Evolutionary conservation across 2,329 filamentous ascomycete species (phyloP).

Genomic region (Leptographium flavum): DNA sequence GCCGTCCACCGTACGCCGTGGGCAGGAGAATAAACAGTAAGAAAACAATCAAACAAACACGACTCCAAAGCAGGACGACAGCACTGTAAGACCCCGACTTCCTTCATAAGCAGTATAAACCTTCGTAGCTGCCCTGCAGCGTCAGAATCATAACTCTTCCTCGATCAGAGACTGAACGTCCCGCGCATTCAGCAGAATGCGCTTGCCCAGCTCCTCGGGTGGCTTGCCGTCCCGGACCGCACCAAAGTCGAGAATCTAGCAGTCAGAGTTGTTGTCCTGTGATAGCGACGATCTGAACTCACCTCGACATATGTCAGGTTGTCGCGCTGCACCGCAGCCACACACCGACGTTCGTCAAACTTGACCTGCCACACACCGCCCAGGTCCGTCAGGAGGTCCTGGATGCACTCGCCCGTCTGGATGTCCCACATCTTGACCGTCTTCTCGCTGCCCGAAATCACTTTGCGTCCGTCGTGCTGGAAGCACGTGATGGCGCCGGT

Average conservation of each 20-base stretch:
- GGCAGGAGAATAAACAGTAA: neutral
- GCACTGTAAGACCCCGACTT: neutral
- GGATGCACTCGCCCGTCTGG: slow-evolving; percentile 76
- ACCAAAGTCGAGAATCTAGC: slow-evolving; percentile 93
- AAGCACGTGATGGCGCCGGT: slow-evolving; percentile 98
- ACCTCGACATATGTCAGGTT: slow-evolving; percentile 93
- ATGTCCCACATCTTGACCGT: slow-evolving; percentile 99
- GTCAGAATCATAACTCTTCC: slow-evolving; percentile 22
- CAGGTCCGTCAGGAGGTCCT: slow-evolving; percentile 83
- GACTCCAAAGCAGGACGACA: too few relatives aligned
- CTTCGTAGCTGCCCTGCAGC: too few relatives aligned
- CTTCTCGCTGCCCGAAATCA: slow-evolving; percentile 89
- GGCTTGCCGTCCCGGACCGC: slow-evolving; percentile 79
- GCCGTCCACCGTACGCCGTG: neutral
- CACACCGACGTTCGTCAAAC: slow-evolving; percentile 88
- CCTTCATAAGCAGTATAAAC: too few relatives aligned
- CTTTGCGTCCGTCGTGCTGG: slow-evolving; percentile 91
- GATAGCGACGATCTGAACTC: too few relatives aligned
- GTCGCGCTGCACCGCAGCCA: slow-evolving; percentile 89
- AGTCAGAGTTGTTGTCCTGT: slow-evolving; percentile 9
- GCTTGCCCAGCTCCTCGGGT: slow-evolving; percentile 60
- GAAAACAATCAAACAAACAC: too few relatives aligned
- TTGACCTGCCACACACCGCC: slow-evolving; percentile 99
- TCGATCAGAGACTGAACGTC: slow-evolving; percentile 37
- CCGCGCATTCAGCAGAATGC: slow-evolving; percentile 51